Conservation (phyloP, 352 stramenopile genomes). For the Phytophthora cactorum region DNA sequence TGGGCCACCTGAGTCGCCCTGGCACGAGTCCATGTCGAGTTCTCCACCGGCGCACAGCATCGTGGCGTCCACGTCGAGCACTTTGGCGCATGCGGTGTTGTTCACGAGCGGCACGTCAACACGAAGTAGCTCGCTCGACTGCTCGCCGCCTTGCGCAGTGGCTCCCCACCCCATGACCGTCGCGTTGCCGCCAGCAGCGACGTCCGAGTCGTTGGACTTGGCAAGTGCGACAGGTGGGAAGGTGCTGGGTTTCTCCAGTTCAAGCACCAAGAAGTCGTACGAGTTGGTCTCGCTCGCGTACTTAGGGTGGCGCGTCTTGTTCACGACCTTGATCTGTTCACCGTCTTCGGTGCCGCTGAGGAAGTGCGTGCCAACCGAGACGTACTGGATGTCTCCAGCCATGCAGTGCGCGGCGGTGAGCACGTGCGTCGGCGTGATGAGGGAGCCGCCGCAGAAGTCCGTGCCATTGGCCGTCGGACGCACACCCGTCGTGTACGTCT, state of each 20-base stretch:
- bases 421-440: constrained; percentile 70
- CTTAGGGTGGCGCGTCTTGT: constrained; percentile 56
- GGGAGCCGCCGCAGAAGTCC: constrained; percentile 62
- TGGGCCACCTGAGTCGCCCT: constrained; percentile 44
- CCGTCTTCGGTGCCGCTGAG: constrained; percentile 45
- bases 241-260: constrained; percentile 47
- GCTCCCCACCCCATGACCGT: constrained; percentile 55
- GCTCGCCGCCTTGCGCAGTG: constrained; percentile 23
- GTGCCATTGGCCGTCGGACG: constrained; percentile 38
- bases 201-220: constrained; percentile 34
- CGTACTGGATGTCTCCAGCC: constrained; percentile 48
- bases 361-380: constrained; percentile 64
- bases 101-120: constrained; percentile 57
- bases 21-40: constrained; percentile 59
- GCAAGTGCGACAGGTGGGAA: constrained; percentile 46
- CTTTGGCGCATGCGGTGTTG: constrained; percentile 44
- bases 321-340: constrained; percentile 58
- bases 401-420: constrained; percentile 71
- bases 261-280: constrained; percentile 67
- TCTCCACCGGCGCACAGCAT: constrained; percentile 71
- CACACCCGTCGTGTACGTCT: constrained; percentile 60
- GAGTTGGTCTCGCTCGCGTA: constrained; percentile 45
- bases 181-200: constrained; percentile 29
- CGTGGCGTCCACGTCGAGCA: constrained; percentile 38
- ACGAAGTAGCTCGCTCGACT: constrained; percentile 42